Percentiles rank a stretch among this genome's conserved stretches.
Evolutionary conservation across 192 early-diverging fungal species (phyloP).

Genomic region (Gigaspora rosea): DNA sequence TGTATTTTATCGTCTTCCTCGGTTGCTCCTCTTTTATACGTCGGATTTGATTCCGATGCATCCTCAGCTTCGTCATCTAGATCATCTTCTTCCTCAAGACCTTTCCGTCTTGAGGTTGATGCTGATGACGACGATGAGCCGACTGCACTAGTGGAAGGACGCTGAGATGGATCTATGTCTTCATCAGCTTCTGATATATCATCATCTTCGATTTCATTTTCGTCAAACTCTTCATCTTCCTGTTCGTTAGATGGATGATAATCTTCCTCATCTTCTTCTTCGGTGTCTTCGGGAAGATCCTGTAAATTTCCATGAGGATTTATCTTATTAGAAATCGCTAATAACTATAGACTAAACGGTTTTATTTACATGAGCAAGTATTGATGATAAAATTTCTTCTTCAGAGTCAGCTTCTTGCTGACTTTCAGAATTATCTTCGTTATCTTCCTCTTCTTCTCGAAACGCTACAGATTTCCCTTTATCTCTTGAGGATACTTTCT

Average conservation of each 20-base stretch:
- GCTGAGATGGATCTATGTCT: neutral
- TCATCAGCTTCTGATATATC: conserved; percentile 18
- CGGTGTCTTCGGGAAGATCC: too few relatives aligned
- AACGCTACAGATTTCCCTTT: conserved; percentile 29
- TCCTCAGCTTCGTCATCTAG: too few relatives aligned
- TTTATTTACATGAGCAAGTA: neutral
- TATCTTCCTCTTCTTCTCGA: conserved; percentile 2
- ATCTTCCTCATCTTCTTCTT: neutral
- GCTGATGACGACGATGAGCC: too few relatives aligned
- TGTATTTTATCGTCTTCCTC: too few relatives aligned
- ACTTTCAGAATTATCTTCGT: neutral
- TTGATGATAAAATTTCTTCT: neutral
- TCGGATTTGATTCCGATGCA: too few relatives aligned
- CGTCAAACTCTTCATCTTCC: neutral
- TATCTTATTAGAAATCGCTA: neutral
- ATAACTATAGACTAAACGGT: neutral
- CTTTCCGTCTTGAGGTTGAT: too few relatives aligned
- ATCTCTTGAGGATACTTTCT: conserved; percentile 6
- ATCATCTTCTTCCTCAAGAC: too few relatives aligned
- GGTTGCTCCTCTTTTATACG: too few relatives aligned
- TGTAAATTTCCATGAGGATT: neutral
- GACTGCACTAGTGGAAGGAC: too few relatives aligned
- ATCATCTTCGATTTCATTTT: neutral
- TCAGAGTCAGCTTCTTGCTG: neutral
- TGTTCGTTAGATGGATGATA: neutral